Base-by-base conservation (phyloP, 2,329 filamentous ascomycete species). In the Alternaria viburni region DNA sequence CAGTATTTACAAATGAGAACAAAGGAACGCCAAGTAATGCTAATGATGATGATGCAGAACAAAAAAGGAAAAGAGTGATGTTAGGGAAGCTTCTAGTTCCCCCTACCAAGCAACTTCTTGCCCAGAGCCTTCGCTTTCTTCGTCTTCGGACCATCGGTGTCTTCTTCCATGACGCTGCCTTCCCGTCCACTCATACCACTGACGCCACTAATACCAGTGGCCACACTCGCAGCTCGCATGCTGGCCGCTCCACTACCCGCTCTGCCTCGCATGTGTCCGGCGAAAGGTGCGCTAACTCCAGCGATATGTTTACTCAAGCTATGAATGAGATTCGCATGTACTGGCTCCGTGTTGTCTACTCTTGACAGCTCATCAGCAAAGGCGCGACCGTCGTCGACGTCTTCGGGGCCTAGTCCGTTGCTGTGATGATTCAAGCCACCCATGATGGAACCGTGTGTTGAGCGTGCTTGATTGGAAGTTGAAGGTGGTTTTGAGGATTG, bases 291-390 rank as follows among this genome's bases (percentile, higher is more conserved):
- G 21, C 60, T 54, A 3, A 78, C 72, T 5, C 70, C 69, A 11
- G 76, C 75, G n/a, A 79, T 66, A 58, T 79, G 77, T 43, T 74
- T 72, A 59, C 73, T 75, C 43, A 78, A 59, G 55, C 69, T 75
- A 52, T 74, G 71, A 49, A 78, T 74, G n/a, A 79, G 69, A 26
- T 75, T 77, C 5, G 73, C 75, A 49, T 75, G 75, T 1, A 73
- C 72, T 2, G 76, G 76, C 61, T 79, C 75, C 1, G 77, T 79
- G 30, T 79, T 78, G 61, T 79, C 77, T 0, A 79, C 77, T 44
- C 77, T 59, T 8, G 55, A 66, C 5, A 79, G 51, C 56, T 80
- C 78, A 44, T 80, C 78, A 3, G 78, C 78, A 57, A 80, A 80
- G 1, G 73, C 69, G 4, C 75, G 66, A 0, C 74, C 75, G 50